Base-by-base conservation (phyloP, 1,139 yeast species). In the Zygotorulaspora mrakii region DNA sequence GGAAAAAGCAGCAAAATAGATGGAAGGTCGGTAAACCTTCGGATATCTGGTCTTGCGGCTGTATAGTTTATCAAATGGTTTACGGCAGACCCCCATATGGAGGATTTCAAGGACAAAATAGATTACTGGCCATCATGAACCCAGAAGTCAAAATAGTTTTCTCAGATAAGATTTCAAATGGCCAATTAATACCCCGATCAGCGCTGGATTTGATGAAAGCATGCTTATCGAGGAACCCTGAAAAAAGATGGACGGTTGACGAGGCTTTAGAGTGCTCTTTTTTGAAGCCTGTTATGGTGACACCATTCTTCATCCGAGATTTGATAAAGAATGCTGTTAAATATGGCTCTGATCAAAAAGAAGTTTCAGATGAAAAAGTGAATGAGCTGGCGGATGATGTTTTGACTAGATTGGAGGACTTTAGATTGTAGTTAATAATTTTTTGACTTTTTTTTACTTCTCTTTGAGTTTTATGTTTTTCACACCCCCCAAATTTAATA, bases 31-130 rank as follows among this genome's bases (percentile, higher is more conserved):
- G 98, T 1, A 83, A 80, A 55, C 96, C 98, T 0, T 84, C 97
- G 1, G 99, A 91, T 66, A 80, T 94, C 9, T 91, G 98, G 98
- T 88, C 97, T 14, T 84, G 96, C 65, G 99, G 98, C 0, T 88
- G 98, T 61, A 91, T 91, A 4, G 71, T 91, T 3, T 91, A 89
- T 64, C 97, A 91, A 64, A 87, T 94, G 95, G 76, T 89, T 3
- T 91, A 91, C 57, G 96, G 96, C 0, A 75, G 74, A 48, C 94
- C 96, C 2, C 98, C 98, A 1, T 89, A 87, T 67, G 95, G 88
- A 0, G 72, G 74, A 1, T 86, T 77, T 53, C 76, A 80, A 23
- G 94, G 95, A 1, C 79, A 83, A 43, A 88, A 85, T 56, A 69
- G 95, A 48, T 70, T 87, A 33, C 69, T 82, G 61, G 96, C 96